Conservation (phyloP, 164 flowering plant species). For the Berberis vulgaris region DNA sequence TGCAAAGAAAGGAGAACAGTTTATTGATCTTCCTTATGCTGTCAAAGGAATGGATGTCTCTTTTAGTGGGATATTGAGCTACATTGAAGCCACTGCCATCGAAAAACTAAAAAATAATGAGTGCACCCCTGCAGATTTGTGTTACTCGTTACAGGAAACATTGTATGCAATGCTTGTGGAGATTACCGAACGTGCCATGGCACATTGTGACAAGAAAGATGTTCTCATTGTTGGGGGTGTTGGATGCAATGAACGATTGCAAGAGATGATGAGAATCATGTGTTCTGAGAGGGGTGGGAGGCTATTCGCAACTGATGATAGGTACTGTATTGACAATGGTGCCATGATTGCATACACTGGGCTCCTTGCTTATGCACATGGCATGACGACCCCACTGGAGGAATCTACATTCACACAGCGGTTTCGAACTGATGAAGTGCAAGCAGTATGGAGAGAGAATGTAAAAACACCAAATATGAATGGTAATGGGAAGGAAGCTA, state of each 20-base stretch:
- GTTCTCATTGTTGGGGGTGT: slow-evolving; percentile 64
- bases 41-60: slow-evolving; percentile 1
- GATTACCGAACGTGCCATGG: slow-evolving; percentile 6
- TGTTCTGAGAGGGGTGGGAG: slow-evolving; percentile 77
- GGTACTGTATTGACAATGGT: slow-evolving; percentile 40
- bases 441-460: slow-evolving; percentile 71
- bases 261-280: slow-evolving; percentile 37
- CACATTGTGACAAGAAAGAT: slow-evolving; percentile 1
- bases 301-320: slow-evolving; percentile 76
- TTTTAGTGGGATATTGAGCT: slow-evolving; percentile 43
- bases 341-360: slow-evolving; percentile 91
- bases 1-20: neutral
- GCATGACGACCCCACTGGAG: slow-evolving; percentile 56
- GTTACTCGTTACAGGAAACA: slow-evolving; percentile 94
- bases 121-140: slow-evolving; percentile 94
- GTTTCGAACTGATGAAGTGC: slow-evolving; percentile 90
- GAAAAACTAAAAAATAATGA: slow-evolving; percentile 76
- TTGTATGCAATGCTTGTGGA: slow-evolving; percentile 94
- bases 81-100: slow-evolving; percentile 67
- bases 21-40: neutral
- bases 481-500: no score
- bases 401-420: slow-evolving; percentile 87
- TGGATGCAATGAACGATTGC: slow-evolving; percentile 86
- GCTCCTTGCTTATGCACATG: slow-evolving; percentile 71
- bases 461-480: no score